These are phyloP conservation scores for Fusarium redolens DNA, from an alignment of 2,329 filamentous ascomycete genomes.

Conservation along the genomic window DNA sequence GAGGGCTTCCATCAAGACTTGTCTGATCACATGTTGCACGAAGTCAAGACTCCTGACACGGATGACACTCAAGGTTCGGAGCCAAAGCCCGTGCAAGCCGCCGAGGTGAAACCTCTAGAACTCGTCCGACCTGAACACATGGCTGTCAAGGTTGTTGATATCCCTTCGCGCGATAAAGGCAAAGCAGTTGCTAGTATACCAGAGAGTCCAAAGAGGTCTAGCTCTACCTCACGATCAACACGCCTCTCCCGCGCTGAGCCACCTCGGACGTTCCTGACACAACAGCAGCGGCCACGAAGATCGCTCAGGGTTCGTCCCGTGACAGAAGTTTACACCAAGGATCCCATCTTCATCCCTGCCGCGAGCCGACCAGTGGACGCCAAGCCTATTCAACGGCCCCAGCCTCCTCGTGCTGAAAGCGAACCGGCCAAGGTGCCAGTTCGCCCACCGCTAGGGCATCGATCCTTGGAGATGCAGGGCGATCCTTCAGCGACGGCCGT, in stretches of 20 bases:
- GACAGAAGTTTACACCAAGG: slow-evolving; percentile 43
- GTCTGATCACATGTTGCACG: slow-evolving; percentile 1
- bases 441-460: slow-evolving; percentile 18
- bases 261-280: slow-evolving; percentile 40
- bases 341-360: slow-evolving; percentile 40
- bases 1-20: slow-evolving; percentile 2
- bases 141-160: slow-evolving; percentile 31
- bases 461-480: slow-evolving; percentile 11
- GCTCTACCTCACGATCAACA: slow-evolving; percentile 16
- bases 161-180: slow-evolving; percentile 34
- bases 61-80: slow-evolving; percentile 29
- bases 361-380: slow-evolving; percentile 32
- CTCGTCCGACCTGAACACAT: slow-evolving; percentile 8
- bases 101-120: slow-evolving; percentile 18
- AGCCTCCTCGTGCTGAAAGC: slow-evolving; percentile 19
- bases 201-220: slow-evolving; percentile 25
- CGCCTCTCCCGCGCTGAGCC: slow-evolving; percentile 33
- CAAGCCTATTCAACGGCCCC: slow-evolving; percentile 18
- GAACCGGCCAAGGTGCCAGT: slow-evolving; percentile 21
- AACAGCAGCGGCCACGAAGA: slow-evolving; percentile 36
- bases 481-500: slow-evolving; percentile 21
- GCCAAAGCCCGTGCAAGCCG: slow-evolving; percentile 11
- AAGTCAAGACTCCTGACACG: slow-evolving; percentile 19
- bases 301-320: slow-evolving; percentile 37
- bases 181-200: slow-evolving; percentile 15